Evolutionary conservation across 257 asterid species (phyloP).

Genomic region (Solanum virginianum): DNA sequence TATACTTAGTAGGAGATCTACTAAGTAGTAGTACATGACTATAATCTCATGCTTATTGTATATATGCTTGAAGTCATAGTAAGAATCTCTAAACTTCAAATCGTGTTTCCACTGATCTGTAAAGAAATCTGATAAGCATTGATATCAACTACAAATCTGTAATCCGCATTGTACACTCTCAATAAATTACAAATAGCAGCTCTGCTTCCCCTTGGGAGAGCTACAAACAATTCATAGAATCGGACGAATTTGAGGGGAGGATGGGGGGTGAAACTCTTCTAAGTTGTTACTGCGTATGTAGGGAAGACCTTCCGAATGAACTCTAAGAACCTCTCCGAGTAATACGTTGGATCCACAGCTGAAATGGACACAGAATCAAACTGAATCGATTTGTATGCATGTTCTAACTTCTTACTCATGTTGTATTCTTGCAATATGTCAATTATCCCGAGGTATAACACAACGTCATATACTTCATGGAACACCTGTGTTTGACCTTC

Average conservation of each 20-base stretch:
- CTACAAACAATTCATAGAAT: neutral
- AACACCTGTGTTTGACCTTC: conserved; percentile 34
- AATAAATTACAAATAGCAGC: neutral
- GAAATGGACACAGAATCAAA: conserved; percentile 80
- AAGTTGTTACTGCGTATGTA: conserved; percentile 17
- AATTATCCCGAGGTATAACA: conserved; percentile 77
- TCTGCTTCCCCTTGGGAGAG: neutral
- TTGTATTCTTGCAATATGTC: conserved; percentile 97
- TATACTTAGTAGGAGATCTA: neutral
- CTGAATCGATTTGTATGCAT: conserved; percentile 69
- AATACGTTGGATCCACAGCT: conserved; percentile 84
- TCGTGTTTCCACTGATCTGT: neutral
- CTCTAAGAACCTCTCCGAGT: conserved; percentile 69
- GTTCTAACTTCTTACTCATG: conserved; percentile 76
- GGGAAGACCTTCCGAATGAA: conserved; percentile 89
- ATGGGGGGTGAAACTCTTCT: neutral
- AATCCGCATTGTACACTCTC: neutral
- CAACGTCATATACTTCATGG: conserved; percentile 87
- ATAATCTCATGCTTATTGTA: neutral
- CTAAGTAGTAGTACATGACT: neutral
- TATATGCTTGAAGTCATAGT: neutral
- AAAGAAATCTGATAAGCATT: neutral
- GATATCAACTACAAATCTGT: neutral
- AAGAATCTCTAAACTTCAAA: neutral
- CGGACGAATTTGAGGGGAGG: neutral